Evolutionary conservation across 164 flowering plant species (phyloP).

Genomic region (Annona squamosa): DNA sequence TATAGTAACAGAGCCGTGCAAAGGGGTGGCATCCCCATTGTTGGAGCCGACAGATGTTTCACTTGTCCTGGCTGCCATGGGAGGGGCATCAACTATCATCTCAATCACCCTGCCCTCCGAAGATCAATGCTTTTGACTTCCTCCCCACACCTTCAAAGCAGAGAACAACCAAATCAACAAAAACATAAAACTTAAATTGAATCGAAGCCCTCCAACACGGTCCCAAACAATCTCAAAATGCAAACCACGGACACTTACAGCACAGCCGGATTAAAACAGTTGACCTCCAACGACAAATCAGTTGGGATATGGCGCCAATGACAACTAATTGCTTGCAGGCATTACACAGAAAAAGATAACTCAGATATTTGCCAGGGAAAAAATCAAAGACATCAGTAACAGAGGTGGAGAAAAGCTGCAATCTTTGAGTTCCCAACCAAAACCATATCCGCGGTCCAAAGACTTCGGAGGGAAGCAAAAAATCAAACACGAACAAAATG

Average conservation of each 20-base stretch:
- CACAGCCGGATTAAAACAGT: no score
- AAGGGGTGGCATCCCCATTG: constrained; percentile 55
- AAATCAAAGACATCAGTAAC: no score
- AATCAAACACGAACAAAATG: neutral
- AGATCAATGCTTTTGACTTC: neutral
- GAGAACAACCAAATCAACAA: neutral
- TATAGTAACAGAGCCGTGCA: constrained; percentile 30
- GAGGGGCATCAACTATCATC: constrained; percentile 51
- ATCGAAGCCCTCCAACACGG: neutral
- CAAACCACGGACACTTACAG: no score
- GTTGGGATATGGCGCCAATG: no score
- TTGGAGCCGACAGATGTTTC: constrained; percentile 51
- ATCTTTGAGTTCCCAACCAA: neutral
- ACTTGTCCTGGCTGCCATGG: constrained; percentile 38
- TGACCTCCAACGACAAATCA: no score
- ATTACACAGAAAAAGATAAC: neutral
- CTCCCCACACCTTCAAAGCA: neutral
- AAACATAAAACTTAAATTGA: neutral
- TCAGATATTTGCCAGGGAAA: neutral
- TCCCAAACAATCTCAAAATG: neutral
- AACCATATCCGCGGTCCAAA: neutral
- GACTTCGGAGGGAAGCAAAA: neutral
- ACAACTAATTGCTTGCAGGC: no score
- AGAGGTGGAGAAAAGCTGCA: neutral
- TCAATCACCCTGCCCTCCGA: constrained; percentile 7